Evolutionary conservation across 345 rosid genomes (phyloP).

Genomic region (Odontarrhena argentea): DNA sequence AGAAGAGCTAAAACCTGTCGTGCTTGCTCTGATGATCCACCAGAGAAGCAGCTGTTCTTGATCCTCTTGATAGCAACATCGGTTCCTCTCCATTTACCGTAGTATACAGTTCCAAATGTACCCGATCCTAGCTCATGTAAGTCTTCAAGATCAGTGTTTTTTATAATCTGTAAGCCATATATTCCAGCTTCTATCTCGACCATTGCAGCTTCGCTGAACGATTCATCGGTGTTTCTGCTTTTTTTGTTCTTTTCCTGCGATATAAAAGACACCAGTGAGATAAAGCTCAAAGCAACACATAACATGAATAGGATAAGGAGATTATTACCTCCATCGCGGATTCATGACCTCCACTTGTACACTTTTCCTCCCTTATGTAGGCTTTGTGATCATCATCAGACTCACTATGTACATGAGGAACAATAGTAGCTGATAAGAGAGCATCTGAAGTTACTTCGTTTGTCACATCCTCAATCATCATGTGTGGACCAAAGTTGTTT

Average conservation of each 20-base stretch:
- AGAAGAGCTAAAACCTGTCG: conserved; percentile 52
- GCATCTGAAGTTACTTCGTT: conserved; percentile 45
- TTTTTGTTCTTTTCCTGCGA: conserved; percentile 50
- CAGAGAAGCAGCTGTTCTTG: conserved; percentile 79
- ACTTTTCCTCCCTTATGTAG: conserved; percentile 41
- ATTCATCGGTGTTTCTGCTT: conserved; percentile 45
- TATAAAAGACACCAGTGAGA: conserved; percentile 14
- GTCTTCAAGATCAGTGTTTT: conserved; percentile 80
- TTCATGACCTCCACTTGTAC: conserved; percentile 40
- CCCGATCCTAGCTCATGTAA: conserved; percentile 85
- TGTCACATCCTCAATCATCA: conserved; percentile 75
- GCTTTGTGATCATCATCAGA: conserved; percentile 43
- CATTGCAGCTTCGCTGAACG: conserved; percentile 60
- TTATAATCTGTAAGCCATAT: conserved; percentile 88
- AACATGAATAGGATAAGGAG: not conserved
- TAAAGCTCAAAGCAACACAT: conserved; percentile 16
- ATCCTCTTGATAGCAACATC: conserved; percentile 95
- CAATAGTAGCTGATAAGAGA: conserved; percentile 43
- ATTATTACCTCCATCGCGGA: conserved; percentile 55
- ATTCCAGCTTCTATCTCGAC: conserved; percentile 76
- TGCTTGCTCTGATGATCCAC: conserved; percentile 81
- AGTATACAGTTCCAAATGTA: conserved; percentile 86
- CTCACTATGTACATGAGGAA: conserved; percentile 51
- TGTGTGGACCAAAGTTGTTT: conserved; percentile 28
- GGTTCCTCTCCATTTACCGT: conserved; percentile 96